A percentile compares a stretch with the other conserved stretches of the same genome.
Evolutionary conservation across 257 asterid genomes (phyloP).

Genomic region (Solanum megistacrolobum): DNA sequence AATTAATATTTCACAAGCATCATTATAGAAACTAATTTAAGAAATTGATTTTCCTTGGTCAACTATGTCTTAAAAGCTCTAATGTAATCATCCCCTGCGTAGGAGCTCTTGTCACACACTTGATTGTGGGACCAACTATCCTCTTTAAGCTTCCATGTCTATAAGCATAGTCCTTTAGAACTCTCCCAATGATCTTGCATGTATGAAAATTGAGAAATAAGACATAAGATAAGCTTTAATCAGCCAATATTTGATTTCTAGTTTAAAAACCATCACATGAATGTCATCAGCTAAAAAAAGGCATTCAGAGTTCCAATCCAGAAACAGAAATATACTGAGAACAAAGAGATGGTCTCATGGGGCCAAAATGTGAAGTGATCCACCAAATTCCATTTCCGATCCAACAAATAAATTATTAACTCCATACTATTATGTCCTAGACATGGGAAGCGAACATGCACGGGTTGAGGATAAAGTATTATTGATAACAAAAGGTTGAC

Average conservation of each 20-base stretch:
- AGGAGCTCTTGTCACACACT: neutral
- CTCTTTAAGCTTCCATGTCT: neutral
- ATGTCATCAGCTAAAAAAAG: neutral
- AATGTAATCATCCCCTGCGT: neutral
- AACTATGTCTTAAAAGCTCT: neutral
- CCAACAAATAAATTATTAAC: neutral
- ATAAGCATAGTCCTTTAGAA: neutral
- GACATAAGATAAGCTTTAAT: neutral
- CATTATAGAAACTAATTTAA: neutral
- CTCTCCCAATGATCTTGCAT: neutral
- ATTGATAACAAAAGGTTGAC: neutral
- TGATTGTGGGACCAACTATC: neutral
- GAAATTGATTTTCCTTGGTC: neutral
- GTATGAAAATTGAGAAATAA: neutral
- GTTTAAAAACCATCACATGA: neutral
- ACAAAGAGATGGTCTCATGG: neutral
- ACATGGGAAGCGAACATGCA: neutral
- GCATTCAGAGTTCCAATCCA: neutral
- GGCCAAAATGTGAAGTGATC: neutral
- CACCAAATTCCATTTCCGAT: neutral
- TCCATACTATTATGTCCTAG: neutral
- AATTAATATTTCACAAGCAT: neutral
- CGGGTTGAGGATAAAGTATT: neutral
- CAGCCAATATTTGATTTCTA: neutral
- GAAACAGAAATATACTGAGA: neutral